Evolutionary conservation across 2,329 filamentous ascomycete genomes (phyloP).

Genomic region (Bipolaris cookei): DNA sequence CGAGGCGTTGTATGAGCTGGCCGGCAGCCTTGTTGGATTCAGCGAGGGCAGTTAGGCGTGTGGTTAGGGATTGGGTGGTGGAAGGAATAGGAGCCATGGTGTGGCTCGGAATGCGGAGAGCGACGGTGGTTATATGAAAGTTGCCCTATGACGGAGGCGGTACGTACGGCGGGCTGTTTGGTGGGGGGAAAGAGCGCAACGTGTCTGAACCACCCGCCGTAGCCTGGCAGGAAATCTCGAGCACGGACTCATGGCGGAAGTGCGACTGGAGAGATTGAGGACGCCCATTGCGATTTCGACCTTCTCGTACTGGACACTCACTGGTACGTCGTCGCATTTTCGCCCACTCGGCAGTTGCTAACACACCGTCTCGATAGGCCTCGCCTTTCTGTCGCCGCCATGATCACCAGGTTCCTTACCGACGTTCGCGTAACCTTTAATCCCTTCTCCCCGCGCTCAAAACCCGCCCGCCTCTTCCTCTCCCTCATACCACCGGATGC

Average conservation of each 20-base stretch:
- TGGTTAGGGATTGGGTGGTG: conserved; percentile 51
- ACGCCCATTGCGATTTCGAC: conserved; percentile 8
- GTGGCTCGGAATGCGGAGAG: conserved; percentile 35
- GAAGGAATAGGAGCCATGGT: conserved; percentile 45
- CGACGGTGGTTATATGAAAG: conserved; percentile 29
- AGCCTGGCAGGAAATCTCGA: conserved; percentile 17
- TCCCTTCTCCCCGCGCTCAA: conserved; percentile 80
- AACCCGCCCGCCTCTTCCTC: conserved; percentile 87
- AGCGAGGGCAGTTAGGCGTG: conserved; percentile 60
- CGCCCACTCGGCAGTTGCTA: background rate
- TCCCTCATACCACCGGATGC: conserved; percentile 82
- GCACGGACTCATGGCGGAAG: conserved; percentile 31
- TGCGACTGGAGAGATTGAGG: conserved; percentile 7
- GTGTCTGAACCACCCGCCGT: conserved; percentile 23
- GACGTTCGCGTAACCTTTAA: conserved; percentile 88
- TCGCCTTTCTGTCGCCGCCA: conserved; percentile 50
- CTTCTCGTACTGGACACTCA: background rate
- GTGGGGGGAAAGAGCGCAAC: conserved; percentile 18
- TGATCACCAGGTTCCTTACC: conserved; percentile 88
- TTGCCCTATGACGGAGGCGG: conserved; percentile 39
- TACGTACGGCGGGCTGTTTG: conserved; percentile 36
- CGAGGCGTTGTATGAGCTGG: conserved; percentile 62
- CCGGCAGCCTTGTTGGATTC: conserved; percentile 61
- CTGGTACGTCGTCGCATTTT: background rate
- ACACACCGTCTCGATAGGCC: background rate